These are phyloP conservation scores for Silene latifolia DNA, from an alignment of 148 eudicot genomes.

Conservation along the genomic window DNA sequence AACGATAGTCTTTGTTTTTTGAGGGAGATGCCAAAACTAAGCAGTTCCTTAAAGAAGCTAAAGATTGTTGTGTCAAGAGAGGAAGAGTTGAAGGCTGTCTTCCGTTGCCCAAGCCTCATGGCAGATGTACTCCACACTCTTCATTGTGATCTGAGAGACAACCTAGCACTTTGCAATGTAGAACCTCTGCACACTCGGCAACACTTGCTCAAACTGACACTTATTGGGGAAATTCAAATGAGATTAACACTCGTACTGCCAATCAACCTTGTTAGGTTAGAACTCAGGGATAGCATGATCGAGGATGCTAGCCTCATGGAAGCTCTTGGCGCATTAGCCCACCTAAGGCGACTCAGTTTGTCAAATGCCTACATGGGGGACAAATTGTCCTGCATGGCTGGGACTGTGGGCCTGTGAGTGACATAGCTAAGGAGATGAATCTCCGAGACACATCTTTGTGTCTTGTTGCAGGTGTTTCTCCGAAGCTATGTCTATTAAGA, in stretches of 20 bases:
- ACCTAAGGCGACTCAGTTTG: conserved; percentile 19
- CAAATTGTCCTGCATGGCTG: background rate
- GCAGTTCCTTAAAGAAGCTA: conserved; percentile 19
- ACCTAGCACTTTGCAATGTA: conserved; percentile 5
- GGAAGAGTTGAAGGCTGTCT: conserved; percentile 9
- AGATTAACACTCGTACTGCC: conserved; percentile 12
- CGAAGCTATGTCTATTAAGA: too few species aligned
- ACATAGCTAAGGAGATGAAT: too few species aligned
- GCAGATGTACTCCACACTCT: conserved; percentile 16
- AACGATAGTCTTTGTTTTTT: background rate
- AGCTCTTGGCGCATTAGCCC: conserved; percentile 12
- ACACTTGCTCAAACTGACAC: conserved; percentile 18
- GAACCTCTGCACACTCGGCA: conserved; percentile 12
- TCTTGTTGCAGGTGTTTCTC: too few species aligned
- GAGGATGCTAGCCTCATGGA: conserved; percentile 13
- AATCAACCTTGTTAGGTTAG: conserved; percentile 17
- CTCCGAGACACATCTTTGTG: too few species aligned
- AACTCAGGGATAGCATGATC: conserved; percentile 16
- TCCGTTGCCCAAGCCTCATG: conserved; percentile 21
- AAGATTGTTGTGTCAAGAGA: conserved; percentile 15
- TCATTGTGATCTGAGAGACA: conserved; percentile 11
- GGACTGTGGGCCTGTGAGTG: too few species aligned
- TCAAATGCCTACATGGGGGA: conserved; percentile 17
- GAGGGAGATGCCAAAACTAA: conserved; percentile 13
- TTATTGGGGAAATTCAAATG: conserved; percentile 14